Evolutionary conservation across 208 protist genomes (phyloP), one percentile per base, ranked within the genome.

Genomic region (Spongospora subterranea): DNA sequence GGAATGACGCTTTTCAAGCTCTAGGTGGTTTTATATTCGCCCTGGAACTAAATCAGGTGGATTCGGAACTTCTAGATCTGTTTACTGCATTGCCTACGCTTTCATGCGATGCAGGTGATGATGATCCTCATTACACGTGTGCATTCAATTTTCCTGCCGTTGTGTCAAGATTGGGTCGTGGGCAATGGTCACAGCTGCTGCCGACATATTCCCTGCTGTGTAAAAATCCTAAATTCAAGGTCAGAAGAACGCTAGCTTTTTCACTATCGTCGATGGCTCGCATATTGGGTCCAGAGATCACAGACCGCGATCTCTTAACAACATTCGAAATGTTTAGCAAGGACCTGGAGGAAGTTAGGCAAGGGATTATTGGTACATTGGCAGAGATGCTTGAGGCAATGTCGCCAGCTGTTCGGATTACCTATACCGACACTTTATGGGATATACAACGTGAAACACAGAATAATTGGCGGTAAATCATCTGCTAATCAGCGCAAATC

Each of bases 81-180:
- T 82, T 45, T n/a, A 82, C 71, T 20, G 6, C 35, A 20, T 17
- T 82, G 35, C 71, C 71, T 20, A 35, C 17, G 13, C n/a, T 82
- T 20, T 43, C 71, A n/a, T n/a, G 35, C 6, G 71, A 82, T n/a
- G 71, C 71, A 20, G 40, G 17, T 43, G 71, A 82, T 43, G 35
- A 82, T 43, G 71, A 82, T n/a, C 17, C 6, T 43, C n/a, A 82
- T 35, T 82, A 40, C n/a, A n/a, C 71, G 6, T 82, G 71, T 43
- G 71, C 71, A 35, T 82, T 39, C n/a, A 6, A 82, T 43, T 82
- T 82, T 43, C 71, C 71, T 40, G 71, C 71, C 6, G 71, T 82
- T 20, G 35, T 35, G 6, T 6, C 71, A 6, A 6, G 71, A 13
- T 45, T 82, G 35, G 71, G 71, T 20, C 6, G 71, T 20, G 6